phyloP scores from a whole-genome alignment of 768 basidiomycete genomes.

The Boletus patriciae region DNA sequence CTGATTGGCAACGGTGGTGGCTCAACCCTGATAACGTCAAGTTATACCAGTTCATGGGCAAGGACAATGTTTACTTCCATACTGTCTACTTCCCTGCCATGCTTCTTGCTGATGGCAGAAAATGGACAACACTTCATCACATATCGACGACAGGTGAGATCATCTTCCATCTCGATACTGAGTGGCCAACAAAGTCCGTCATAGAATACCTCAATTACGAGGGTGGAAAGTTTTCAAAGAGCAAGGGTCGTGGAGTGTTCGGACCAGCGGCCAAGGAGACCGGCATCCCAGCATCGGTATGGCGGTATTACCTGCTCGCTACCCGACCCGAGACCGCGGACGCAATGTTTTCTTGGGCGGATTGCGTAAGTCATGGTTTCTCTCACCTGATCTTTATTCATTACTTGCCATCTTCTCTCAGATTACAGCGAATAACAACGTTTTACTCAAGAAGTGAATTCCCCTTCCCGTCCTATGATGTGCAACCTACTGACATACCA shows the following conservation, averaged over 20 bases:
- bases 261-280: conserved; percentile 93
- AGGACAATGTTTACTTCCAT: conserved; percentile 99
- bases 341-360: conserved; percentile 95
- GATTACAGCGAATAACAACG: conserved; percentile 91
- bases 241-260: conserved; percentile 94
- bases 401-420: conserved; percentile 29
- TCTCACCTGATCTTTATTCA: neutral
- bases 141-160: conserved; percentile 87
- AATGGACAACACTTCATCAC: conserved; percentile 94
- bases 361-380: conserved; percentile 61
- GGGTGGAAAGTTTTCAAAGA: conserved; percentile 98
- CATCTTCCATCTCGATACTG: neutral
- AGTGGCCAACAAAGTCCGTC: neutral
- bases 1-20: conserved; percentile 98
- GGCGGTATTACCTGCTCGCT: conserved; percentile 94
- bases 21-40: conserved; percentile 84
- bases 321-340: conserved; percentile 93
- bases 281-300: conserved; percentile 89
- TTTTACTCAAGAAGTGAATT: conserved; percentile 87
- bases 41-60: conserved; percentile 99
- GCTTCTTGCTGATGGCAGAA: conserved; percentile 81
- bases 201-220: conserved; percentile 97
- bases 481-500: neutral
- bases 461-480: neutral
- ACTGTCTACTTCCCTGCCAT: conserved; percentile 93